Evolutionary conservation across 2,329 filamentous ascomycete genomes (phyloP).

Genomic region (Botrytis pseudocinerea): DNA sequence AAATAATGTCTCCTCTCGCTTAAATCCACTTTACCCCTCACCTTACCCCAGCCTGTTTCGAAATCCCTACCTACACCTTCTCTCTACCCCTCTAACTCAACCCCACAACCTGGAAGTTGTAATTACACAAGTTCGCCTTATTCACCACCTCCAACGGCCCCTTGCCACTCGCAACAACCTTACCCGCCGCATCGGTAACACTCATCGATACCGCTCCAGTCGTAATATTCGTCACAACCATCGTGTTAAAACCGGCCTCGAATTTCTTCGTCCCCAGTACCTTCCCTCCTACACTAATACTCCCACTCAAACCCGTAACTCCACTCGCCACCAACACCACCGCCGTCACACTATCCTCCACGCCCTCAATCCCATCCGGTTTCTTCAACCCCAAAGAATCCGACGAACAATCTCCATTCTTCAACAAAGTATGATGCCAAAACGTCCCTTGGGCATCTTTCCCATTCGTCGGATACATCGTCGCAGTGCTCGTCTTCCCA

Average conservation of each 20-base stretch:
- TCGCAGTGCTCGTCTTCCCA: conserved; percentile 33
- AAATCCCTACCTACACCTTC: neutral
- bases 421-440: conserved; percentile 38
- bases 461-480: conserved; percentile 32
- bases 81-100: neutral
- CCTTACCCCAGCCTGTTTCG: too few species aligned
- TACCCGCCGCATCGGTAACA: conserved; percentile 11
- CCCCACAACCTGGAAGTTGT: conserved; percentile 26
- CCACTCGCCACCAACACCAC: conserved; percentile 27
- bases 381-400: conserved; percentile 17
- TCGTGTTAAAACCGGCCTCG: conserved; percentile 26
- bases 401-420: conserved; percentile 13
- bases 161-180: conserved; percentile 27
- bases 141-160: conserved; percentile 24
- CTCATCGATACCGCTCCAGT: conserved; percentile 24
- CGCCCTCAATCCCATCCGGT: conserved; percentile 6
- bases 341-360: conserved; percentile 24
- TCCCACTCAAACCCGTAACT: conserved; percentile 9
- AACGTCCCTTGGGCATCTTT: conserved; percentile 34
- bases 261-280: conserved; percentile 17
- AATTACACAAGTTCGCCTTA: conserved; percentile 24
- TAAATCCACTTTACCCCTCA: neutral
- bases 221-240: conserved; percentile 26
- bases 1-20: neutral
- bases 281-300: conserved; percentile 23